A percentile compares a stretch with the other conserved stretches of the same genome.
Evolutionary conservation across 106 monocot species (phyloP).

Genomic region (Phalaenopsis aphrodite): DNA sequence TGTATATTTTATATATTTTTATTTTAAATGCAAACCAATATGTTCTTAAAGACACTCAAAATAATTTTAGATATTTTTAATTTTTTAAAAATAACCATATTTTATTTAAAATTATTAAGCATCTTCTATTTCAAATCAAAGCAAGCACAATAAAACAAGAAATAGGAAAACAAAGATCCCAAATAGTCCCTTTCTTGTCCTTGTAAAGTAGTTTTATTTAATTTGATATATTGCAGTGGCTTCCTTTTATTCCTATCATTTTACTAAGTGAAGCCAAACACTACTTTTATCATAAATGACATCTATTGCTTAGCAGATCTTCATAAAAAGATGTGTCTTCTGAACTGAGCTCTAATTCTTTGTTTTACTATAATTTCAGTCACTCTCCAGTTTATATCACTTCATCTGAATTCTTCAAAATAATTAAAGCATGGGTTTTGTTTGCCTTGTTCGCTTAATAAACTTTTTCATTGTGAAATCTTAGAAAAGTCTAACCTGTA

Average conservation of each 20-base stretch:
- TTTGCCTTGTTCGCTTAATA: neutral
- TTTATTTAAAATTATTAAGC: too few relatives aligned
- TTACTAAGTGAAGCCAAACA: neutral
- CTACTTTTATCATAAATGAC: neutral
- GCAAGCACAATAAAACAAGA: too few relatives aligned
- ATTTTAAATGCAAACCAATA: too few relatives aligned
- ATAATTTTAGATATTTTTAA: too few relatives aligned
- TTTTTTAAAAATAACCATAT: too few relatives aligned
- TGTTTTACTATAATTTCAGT: neutral
- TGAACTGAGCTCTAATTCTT: neutral
- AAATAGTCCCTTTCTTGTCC: neutral
- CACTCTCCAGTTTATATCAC: neutral
- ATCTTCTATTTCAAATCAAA: too few relatives aligned
- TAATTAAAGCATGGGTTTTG: neutral
- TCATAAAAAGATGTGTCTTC: neutral
- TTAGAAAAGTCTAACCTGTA: neutral
- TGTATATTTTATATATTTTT: too few relatives aligned
- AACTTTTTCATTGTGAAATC: neutral
- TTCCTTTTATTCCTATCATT: neutral
- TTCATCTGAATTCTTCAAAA: neutral
- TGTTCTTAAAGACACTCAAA: too few relatives aligned
- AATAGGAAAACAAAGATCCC: too few relatives aligned
- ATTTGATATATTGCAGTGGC: neutral
- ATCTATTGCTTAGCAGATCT: neutral
- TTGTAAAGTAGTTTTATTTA: neutral